phyloP scores from a whole-genome alignment of 2,329 filamentous ascomycete species.

The Fusarium sp. region DNA sequence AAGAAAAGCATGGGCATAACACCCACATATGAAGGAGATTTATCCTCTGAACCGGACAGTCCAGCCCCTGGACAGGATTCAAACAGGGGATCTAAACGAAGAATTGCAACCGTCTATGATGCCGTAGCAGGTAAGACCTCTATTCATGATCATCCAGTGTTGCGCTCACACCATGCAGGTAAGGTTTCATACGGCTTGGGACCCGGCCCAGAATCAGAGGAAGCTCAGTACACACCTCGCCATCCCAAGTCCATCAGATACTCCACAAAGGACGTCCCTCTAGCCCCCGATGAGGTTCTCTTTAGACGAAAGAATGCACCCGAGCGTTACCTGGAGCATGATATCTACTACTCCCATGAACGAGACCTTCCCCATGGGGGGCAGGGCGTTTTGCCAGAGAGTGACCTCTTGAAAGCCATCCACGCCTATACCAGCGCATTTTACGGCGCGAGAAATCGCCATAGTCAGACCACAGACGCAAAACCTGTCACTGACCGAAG shows the following conservation, averaged over 20 bases:
- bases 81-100: conserved; percentile 40
- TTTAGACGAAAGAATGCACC: conserved; percentile 74
- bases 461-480: conserved; percentile 30
- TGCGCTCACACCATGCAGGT: conserved; percentile 47
- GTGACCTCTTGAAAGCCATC: conserved; percentile 74
- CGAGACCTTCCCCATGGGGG: conserved; percentile 61
- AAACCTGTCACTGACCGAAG: conserved; percentile 63
- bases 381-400: conserved; percentile 68
- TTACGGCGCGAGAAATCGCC: conserved; percentile 61
- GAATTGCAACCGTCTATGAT: conserved; percentile 72
- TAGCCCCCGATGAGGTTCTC: conserved; percentile 77
- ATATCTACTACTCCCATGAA: conserved; percentile 76
- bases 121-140: conserved; percentile 71
- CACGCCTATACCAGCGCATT: conserved; percentile 76
- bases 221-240: conserved; percentile 23
- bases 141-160: conserved; percentile 5
- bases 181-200: conserved; percentile 46
- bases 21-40: conserved; percentile 19
- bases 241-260: conserved; percentile 38
- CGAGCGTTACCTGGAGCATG: conserved; percentile 74
- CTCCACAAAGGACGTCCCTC: conserved; percentile 46
- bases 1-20: conserved; percentile 5
- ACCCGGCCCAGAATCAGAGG: conserved; percentile 39
- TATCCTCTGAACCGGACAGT: conserved; percentile 12
- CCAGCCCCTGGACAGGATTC: conserved; percentile 17